These are phyloP conservation scores for Nemania sp. DNA, from an alignment of 2,329 filamentous ascomycete genomes.

Conservation along the genomic window DNA sequence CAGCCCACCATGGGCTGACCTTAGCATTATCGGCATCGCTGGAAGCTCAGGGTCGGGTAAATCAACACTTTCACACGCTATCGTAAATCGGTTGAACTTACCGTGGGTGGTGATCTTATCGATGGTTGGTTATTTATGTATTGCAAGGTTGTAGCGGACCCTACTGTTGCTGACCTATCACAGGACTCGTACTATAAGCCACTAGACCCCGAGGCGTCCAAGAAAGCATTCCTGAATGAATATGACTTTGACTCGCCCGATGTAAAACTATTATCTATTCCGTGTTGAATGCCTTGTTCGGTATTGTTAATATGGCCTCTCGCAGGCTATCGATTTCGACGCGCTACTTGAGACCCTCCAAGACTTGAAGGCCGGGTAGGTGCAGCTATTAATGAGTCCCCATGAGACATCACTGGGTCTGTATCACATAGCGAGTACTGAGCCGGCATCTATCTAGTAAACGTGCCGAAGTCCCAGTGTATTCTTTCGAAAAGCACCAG, in stretches of 20 bases:
- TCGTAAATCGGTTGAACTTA: constrained; percentile 88
- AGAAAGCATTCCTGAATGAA: constrained; percentile 86
- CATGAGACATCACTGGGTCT: background rate
- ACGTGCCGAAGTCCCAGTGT: constrained; percentile 90
- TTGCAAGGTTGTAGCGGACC: constrained; percentile 32
- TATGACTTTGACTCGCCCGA: constrained; percentile 96
- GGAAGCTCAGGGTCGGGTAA: constrained; percentile 96
- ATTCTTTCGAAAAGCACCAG: constrained; percentile 94
- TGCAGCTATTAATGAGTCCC: constrained; percentile 17
- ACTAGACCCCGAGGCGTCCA: constrained; percentile 81
- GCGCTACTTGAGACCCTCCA: constrained; percentile 80
- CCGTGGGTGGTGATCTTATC: constrained; percentile 98
- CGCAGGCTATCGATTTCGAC: constrained; percentile 90
- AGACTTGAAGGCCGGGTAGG: constrained; percentile 91
- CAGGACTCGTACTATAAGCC: constrained; percentile 98
- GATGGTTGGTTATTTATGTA: constrained; percentile 72
- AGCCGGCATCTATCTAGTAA: constrained; percentile 64
- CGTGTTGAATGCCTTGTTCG: constrained; percentile 18
- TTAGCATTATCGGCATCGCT: constrained; percentile 96
- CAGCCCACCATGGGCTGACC: constrained; percentile 93
- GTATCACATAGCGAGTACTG: constrained; percentile 24
- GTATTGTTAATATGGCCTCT: constrained; percentile 45
- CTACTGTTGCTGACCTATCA: constrained; percentile 39
- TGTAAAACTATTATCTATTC: constrained; percentile 52
- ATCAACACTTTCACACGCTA: constrained; percentile 91